Evolutionary conservation across 2,329 filamentous ascomycete genomes (phyloP), one percentile per base, ranked within the genome.

Genomic region (Cryphonectria japonica): DNA sequence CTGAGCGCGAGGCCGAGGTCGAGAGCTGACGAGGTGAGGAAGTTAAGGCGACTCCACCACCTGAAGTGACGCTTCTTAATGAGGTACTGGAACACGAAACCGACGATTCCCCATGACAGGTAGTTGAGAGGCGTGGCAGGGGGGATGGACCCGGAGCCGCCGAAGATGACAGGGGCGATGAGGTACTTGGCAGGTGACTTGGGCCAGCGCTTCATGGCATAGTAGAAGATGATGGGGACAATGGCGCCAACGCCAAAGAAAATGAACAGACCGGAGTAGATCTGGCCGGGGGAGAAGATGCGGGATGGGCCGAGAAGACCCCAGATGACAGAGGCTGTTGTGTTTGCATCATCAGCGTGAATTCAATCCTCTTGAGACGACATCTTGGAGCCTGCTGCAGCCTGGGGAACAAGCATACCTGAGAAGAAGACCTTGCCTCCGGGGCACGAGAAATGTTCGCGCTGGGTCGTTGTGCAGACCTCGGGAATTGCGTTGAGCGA

Each of bases 11-110:
- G 83, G 1, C 91, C 92, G 16, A 92, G 83, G 75, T 93, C 92
- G 64, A 94, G 82, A 0, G 88, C 91, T 0, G 90, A 91, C 16
- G 89, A 91, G 0, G 91, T 91, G 72, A 93, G 80, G 76, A 92
- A 93, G 81, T 93, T 93, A 77, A 92, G 87, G 37, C 90, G 85
- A 79, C 87, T 88, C 92, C 92, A 94, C 92, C 92, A 94, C 39
- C 82, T 85, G 73, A 88, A 89, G 78, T 88, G 85, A 19, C 85
- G 84, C 76, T 87, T 87, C 79, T 89, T 89, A 77, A 94, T 87
- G 76, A 83, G 85, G 78, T 88, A 89, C 78, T 94, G 91, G 83
- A 93, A 94, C 43, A 92, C 73, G 75, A 88, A 89, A 41, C 92
- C 92, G 3, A 93, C 89, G 69, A 91, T 81, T 26, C 89, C 90